Percentiles rank a stretch among this genome's conserved stretches.
phyloP scores from a whole-genome alignment of 768 basidiomycete genomes.

The Bullera alba region DNA sequence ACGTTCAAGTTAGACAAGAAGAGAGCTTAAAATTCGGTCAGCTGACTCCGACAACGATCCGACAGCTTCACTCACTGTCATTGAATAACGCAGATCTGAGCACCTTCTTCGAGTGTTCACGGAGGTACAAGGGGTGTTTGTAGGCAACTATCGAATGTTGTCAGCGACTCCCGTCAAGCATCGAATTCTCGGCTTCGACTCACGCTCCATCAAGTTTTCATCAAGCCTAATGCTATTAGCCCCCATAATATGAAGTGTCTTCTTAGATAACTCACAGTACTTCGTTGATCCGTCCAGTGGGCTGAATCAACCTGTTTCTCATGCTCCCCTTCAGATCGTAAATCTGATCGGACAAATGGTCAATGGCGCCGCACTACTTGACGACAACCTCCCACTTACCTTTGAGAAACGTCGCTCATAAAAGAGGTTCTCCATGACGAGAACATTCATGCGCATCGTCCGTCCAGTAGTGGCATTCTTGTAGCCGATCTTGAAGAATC shows the following conservation, averaged over 20 bases:
- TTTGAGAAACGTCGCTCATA: conserved; percentile 85
- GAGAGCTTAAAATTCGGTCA: conserved; percentile 50
- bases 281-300: conserved; percentile 83
- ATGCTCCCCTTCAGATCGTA: conserved; percentile 97
- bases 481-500: conserved; percentile 90
- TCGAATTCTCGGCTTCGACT: conserved; percentile 35
- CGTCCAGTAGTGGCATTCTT: conserved; percentile 73
- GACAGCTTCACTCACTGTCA: conserved; percentile 53
- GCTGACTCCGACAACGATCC: neutral
- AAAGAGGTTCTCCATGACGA: conserved; percentile 91
- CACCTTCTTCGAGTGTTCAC: conserved; percentile 93
- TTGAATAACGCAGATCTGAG: conserved; percentile 83
- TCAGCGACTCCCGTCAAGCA: conserved; percentile 8
- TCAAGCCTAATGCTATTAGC: conserved; percentile 61
- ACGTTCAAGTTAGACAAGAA: conserved; percentile 91
- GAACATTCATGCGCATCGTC: conserved; percentile 82
- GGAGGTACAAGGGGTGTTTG: conserved; percentile 80
- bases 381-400: conserved; percentile 47
- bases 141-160: conserved; percentile 59
- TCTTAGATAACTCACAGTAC: conserved; percentile 64
- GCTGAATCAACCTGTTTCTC: conserved; percentile 83
- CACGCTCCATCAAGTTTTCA: conserved; percentile 89
- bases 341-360: conserved; percentile 53
- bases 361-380: neutral
- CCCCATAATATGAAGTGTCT: neutral